Conservation (phyloP, 164 flowering plant genomes). For the Brasenia schreberi region DNA sequence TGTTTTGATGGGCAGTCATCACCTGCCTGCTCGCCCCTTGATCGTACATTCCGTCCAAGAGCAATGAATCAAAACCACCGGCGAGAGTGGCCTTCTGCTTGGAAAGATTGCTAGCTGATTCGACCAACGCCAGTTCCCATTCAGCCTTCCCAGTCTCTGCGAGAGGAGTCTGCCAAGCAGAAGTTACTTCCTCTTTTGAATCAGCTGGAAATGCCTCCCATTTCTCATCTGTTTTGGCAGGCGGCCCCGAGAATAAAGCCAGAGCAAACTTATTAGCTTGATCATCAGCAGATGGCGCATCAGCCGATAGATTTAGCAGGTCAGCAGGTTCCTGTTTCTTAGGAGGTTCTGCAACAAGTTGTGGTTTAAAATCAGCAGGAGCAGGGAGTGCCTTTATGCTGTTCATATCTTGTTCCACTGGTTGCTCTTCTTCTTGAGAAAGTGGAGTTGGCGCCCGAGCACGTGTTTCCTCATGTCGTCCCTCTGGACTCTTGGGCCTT, state of each 20-base stretch:
- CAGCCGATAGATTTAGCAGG: conserved; percentile 48
- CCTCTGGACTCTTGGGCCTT: conserved; percentile 33
- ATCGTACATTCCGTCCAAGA: conserved; percentile 70
- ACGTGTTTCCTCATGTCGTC: background rate
- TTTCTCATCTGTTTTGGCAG: conserved; percentile 9
- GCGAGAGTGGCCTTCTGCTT: conserved; percentile 50
- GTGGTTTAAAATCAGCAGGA: conserved; percentile 33
- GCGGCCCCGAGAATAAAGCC: conserved; percentile 41
- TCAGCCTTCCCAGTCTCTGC: conserved; percentile 59
- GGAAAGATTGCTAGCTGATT: conserved; percentile 45
- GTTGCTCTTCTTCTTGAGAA: conserved; percentile 9
- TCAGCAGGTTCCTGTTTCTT: conserved; percentile 26
- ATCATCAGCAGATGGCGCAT: conserved; percentile 41
- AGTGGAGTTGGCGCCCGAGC: background rate
- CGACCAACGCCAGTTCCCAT: conserved; percentile 79
- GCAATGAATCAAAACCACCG: conserved; percentile 59
- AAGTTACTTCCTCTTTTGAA: conserved; percentile 32
- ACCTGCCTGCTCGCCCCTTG: conserved; percentile 63
- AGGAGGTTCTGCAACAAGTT: conserved; percentile 4
- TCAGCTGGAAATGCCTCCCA: conserved; percentile 49
- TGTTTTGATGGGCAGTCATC: conserved; percentile 22
- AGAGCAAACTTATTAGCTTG: conserved; percentile 56
- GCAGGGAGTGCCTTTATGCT: conserved; percentile 63
- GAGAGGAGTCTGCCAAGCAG: conserved; percentile 49
- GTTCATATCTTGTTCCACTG: conserved; percentile 23